Evolutionary conservation across 805 yeast genomes (phyloP).

Genomic region (Metschnikowia bowlesiae): DNA sequence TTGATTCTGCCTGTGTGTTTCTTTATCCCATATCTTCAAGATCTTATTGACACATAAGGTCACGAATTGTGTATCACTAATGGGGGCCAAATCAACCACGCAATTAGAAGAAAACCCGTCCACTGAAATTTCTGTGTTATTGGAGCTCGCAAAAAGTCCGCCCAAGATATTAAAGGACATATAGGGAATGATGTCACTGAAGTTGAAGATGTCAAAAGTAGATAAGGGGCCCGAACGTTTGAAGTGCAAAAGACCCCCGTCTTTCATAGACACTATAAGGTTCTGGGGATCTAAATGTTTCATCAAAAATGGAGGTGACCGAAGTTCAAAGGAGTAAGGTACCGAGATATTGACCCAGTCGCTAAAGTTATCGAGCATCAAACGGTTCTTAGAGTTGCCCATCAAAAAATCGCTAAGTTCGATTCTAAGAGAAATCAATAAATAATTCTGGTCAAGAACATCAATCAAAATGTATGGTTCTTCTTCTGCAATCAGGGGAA

Average conservation of each 20-base stretch:
- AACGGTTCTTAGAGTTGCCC: slow-evolving; percentile 15
- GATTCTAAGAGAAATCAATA: slow-evolving; percentile 48
- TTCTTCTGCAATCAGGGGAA: slow-evolving; percentile 18
- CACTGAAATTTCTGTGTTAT: slow-evolving; percentile 18
- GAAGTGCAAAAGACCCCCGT: slow-evolving; percentile 72
- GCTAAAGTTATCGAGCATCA: slow-evolving; percentile 29
- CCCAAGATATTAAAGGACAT: slow-evolving; percentile 27
- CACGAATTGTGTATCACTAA: slow-evolving; percentile 34
- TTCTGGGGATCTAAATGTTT: slow-evolving; percentile 42
- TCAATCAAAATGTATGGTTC: slow-evolving; percentile 44
- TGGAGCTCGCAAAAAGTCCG: slow-evolving; percentile 16
- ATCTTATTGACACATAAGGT: slow-evolving; percentile 53
- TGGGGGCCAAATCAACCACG: slow-evolving; percentile 38
- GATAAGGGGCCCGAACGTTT: slow-evolving; percentile 34
- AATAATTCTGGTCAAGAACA: slow-evolving; percentile 47
- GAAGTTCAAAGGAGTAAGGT: slow-evolving; percentile 53
- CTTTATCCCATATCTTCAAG: slow-evolving; percentile 59
- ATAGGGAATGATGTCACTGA: slow-evolving; percentile 45
- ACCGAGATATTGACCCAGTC: slow-evolving; percentile 66
- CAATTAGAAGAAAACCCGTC: slow-evolving; percentile 39
- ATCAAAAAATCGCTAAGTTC: slow-evolving; percentile 39
- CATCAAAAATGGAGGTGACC: slow-evolving; percentile 47
- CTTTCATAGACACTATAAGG: slow-evolving; percentile 58
- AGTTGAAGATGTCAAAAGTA: slow-evolving; percentile 41
- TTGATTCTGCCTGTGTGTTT: slow-evolving; percentile 24